These are phyloP conservation scores for Dendrocalamus latiflorus DNA, from an alignment of 202 grass and related monocot species.

Conservation along the genomic window DNA sequence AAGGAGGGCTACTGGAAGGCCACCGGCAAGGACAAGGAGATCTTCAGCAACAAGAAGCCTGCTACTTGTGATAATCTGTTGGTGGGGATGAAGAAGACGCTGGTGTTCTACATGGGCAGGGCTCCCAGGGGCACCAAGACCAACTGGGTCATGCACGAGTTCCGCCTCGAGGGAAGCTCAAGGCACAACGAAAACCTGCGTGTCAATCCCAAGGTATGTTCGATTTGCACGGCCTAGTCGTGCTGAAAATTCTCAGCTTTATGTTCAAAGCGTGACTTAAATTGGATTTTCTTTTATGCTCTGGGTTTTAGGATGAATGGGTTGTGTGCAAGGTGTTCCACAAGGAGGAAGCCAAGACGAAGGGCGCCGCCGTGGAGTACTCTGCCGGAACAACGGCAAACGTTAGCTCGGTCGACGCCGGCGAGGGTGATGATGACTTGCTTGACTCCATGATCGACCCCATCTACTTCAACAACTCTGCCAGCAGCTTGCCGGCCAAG, in stretches of 20 bases:
- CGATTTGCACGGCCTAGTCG: background rate
- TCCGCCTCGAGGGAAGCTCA: slow-evolving; percentile 58
- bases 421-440: slow-evolving; percentile 15
- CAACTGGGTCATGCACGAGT: slow-evolving; percentile 96
- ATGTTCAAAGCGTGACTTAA: background rate
- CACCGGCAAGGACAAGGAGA: slow-evolving; percentile 66
- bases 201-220: slow-evolving; percentile 36
- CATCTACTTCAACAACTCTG: slow-evolving; percentile 13
- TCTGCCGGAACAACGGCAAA: slow-evolving; percentile 30
- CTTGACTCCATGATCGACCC: slow-evolving; percentile 33
- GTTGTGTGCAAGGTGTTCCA: slow-evolving; percentile 78
- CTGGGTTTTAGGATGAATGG: slow-evolving; percentile 56
- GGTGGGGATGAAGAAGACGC: slow-evolving; percentile 76
- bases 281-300: background rate
- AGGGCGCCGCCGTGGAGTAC: background rate
- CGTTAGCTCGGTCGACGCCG: slow-evolving; percentile 28
- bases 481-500: background rate
- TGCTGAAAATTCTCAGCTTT: background rate
- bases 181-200: slow-evolving; percentile 1
- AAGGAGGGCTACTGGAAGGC: slow-evolving; percentile 79
- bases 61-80: background rate
- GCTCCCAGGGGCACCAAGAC: slow-evolving; percentile 69
- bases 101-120: slow-evolving; percentile 74
- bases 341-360: slow-evolving; percentile 34
- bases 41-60: slow-evolving; percentile 20